These are phyloP conservation scores for Euphorbia corollata DNA, from an alignment of 441 rosid species.

Conservation along the genomic window DNA sequence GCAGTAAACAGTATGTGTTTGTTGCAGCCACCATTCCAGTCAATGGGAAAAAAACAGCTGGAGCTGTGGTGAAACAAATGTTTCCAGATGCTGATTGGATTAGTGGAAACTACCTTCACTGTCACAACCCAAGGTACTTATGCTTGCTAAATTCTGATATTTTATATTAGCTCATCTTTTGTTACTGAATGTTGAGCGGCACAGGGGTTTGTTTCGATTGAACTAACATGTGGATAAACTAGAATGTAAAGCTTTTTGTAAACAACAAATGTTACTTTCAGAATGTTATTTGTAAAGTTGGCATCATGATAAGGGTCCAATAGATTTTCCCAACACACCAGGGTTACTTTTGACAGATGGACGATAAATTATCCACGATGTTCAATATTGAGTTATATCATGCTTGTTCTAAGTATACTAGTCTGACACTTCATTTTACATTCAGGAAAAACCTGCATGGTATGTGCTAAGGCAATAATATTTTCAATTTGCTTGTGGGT, in stretches of 20 bases:
- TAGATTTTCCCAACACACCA: constrained; percentile 9
- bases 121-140: constrained; percentile 77
- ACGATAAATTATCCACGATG: background rate
- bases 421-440: background rate
- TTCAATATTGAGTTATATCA: background rate
- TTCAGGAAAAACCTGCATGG: constrained; percentile 5
- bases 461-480: background rate
- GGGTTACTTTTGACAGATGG: background rate
- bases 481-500: background rate
- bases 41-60: constrained; percentile 91
- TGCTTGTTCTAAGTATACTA: background rate
- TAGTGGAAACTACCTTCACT: constrained; percentile 85
- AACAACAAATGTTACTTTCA: background rate
- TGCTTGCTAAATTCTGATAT: constrained; percentile 4
- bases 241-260: background rate
- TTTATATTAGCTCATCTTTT: background rate
- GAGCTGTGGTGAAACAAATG: constrained; percentile 72
- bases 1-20: constrained; percentile 87
- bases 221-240: constrained; percentile 3
- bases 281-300: background rate
- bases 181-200: background rate
- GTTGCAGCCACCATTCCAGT: constrained; percentile 92
- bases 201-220: background rate
- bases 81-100: constrained; percentile 86
- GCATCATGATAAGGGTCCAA: background rate